phyloP scores from a whole-genome alignment of 768 basidiomycete genomes.

The Kwoniella newhampshirensis region DNA sequence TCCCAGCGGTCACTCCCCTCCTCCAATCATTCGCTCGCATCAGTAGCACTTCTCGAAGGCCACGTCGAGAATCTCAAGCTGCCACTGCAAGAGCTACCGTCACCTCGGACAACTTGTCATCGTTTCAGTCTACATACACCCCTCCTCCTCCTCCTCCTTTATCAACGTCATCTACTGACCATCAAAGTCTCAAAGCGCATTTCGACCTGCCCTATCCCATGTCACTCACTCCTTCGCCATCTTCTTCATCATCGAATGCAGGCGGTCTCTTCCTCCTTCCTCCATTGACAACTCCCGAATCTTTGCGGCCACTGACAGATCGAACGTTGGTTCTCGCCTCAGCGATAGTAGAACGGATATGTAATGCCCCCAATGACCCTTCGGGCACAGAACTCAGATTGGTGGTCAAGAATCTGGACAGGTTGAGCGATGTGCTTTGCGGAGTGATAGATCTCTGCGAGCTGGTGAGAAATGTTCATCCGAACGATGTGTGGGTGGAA shows the following conservation, averaged over 20 bases:
- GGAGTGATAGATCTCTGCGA: conserved; percentile 96
- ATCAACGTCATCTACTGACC: conserved; percentile 13
- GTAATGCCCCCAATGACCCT: conserved; percentile 61
- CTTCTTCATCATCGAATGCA: conserved; percentile 32
- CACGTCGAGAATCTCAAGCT: conserved; percentile 18
- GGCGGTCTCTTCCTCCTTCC: conserved; percentile 86
- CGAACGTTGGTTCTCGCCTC: conserved; percentile 78
- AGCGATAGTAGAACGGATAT: conserved; percentile 77
- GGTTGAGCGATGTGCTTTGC: conserved; percentile 92
- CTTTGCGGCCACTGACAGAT: conserved; percentile 70
- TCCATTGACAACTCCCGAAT: conserved; percentile 66
- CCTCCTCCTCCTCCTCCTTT: conserved; percentile 11
- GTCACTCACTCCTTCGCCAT: conserved; percentile 15
- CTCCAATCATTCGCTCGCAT: not conserved
- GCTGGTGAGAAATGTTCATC: conserved; percentile 87
- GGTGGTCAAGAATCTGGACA: conserved; percentile 93
- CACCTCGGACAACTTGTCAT: not conserved
- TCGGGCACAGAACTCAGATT: conserved; percentile 72
- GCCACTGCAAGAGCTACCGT: conserved; percentile 16
- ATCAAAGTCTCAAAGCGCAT: conserved; percentile 32
- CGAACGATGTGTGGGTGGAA: conserved; percentile 76
- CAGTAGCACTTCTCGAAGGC: conserved; percentile 2
- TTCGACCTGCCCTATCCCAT: conserved; percentile 29
- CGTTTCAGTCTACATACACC: conserved; percentile 6
- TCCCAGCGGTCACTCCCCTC: not conserved